Evolutionary conservation across 2,329 filamentous ascomycete species (phyloP), one percentile per base, ranked within the genome.

Genomic region (Colletotrichum trifolii): DNA sequence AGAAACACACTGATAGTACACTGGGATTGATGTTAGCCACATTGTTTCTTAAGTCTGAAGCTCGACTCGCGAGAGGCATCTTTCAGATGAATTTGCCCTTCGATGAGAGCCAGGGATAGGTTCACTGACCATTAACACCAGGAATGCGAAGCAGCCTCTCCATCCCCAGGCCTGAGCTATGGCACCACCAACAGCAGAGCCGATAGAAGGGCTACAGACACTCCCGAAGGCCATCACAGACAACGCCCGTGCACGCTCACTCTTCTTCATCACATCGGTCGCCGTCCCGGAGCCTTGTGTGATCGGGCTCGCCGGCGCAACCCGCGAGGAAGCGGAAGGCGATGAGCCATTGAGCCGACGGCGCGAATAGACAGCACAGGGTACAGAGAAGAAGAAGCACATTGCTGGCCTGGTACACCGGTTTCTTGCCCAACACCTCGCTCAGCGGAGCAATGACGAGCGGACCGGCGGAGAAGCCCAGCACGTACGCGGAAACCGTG

Each of bases 391-490:
- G 43, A 17, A 64, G 45, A 17, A 59, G 40, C 48, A 59, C 60
- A 54, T 59, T 55, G 34, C 49, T 54, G 17, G 39, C 36, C 25
- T 59, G 35, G 13, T 59, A 64, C 12, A 60, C 45, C 25, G 50
- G 64, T 9, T 25, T 53, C 48, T 59, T 64, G 0, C 45, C 54
- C 8, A 59, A 45, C 9, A 43, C 46, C 39, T 54, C 60, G 45
- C 25, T 40, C 38, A 50, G 2, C 40, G 53, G 49, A 33, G 58
- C 47, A 2, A 66, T 42, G 13, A 64, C 54, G n/a, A 66, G 10
- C n/a, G 52, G 63, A 6, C 54, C 54, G 39, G 54, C 60, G 6
- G 64, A 58, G 43, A 64, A 59, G 7, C 63, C 58, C 10, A 62
- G 48, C 13, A 66, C 48, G 42, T 62, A 57, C 17, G 63, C 58